phyloP scores from a whole-genome alignment of 2,329 filamentous ascomycete genomes.

The Exophiala viscosa region DNA sequence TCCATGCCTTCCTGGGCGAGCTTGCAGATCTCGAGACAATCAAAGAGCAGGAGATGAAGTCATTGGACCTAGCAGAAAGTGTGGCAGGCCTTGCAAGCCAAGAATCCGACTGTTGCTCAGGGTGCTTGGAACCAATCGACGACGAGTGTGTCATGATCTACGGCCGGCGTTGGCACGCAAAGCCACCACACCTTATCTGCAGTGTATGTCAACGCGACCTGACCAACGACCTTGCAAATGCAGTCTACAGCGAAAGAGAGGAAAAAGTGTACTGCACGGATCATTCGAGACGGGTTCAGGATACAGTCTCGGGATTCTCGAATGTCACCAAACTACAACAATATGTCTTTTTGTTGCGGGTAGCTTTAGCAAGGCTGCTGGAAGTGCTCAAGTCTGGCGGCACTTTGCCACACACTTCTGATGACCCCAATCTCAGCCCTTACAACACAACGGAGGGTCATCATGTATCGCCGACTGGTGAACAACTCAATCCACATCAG shows the following conservation, averaged over 20 bases:
- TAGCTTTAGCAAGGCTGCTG: slow-evolving; percentile 83
- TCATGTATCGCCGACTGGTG: slow-evolving; percentile 47
- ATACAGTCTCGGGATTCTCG: slow-evolving; percentile 61
- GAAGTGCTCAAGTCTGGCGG: slow-evolving; percentile 82
- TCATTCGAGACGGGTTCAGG: slow-evolving; percentile 49
- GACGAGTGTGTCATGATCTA: slow-evolving; percentile 80
- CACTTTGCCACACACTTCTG: slow-evolving; percentile 70
- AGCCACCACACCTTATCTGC: slow-evolving; percentile 64
- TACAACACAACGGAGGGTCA: slow-evolving; percentile 66
- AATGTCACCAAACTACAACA: slow-evolving; percentile 83
- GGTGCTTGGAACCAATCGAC: slow-evolving; percentile 84
- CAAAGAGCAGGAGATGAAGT: slow-evolving; percentile 64
- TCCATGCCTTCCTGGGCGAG: slow-evolving; percentile 79
- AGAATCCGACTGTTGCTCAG: slow-evolving; percentile 77
- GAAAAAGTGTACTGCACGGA: slow-evolving; percentile 67
- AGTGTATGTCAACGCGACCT: slow-evolving; percentile 70
- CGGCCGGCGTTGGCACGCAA: slow-evolving; percentile 77
- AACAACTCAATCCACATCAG: slow-evolving; percentile 53
- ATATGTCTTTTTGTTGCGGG: slow-evolving; percentile 87
- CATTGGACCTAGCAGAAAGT: slow-evolving; percentile 62
- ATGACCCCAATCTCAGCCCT: slow-evolving; percentile 65
- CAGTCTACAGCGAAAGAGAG: slow-evolving; percentile 65
- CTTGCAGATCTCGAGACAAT: slow-evolving; percentile 77
- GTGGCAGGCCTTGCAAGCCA: slow-evolving; percentile 66
- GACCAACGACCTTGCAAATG: slow-evolving; percentile 64